A percentile compares a stretch with the other conserved stretches of the same genome.
Evolutionary conservation across 352 stramenopile species (phyloP).

Genomic region (Elongisporangium anandrum): DNA sequence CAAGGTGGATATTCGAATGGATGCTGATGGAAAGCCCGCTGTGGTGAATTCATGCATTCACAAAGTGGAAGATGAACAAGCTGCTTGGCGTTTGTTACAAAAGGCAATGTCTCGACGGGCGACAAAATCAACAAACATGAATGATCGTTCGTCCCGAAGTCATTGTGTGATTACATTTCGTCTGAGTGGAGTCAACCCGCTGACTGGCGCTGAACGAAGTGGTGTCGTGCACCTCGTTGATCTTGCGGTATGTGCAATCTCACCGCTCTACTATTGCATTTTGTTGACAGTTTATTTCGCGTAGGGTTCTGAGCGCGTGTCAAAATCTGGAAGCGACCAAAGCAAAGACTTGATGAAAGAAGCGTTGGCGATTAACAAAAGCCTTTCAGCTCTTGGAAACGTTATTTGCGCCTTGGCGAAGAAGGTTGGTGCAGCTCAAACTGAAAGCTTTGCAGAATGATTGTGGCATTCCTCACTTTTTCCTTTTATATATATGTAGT

Average conservation of each 20-base stretch:
- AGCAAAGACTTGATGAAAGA: constrained; percentile 82
- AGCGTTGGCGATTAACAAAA: constrained; percentile 86
- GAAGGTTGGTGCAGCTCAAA: constrained; percentile 46
- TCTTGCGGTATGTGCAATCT: constrained; percentile 46
- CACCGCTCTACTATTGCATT: constrained; percentile 3
- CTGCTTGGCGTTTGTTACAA: constrained; percentile 62
- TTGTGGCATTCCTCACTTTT: background rate
- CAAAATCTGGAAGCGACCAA: constrained; percentile 70
- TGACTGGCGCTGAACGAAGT: constrained; percentile 49
- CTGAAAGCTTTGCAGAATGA: background rate
- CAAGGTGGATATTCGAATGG: constrained; percentile 68
- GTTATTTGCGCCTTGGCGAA: constrained; percentile 80
- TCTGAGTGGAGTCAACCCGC: constrained; percentile 52
- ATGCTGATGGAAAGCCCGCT: constrained; percentile 58
- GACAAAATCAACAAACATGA: constrained; percentile 86
- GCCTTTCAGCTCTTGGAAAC: constrained; percentile 75
- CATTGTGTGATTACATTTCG: constrained; percentile 80
- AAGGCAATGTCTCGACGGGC: constrained; percentile 54
- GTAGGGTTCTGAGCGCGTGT: constrained; percentile 80
- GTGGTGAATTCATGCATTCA: constrained; percentile 66
- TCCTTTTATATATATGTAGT: constrained; percentile 18
- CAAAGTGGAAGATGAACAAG: constrained; percentile 43
- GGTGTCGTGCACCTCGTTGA: constrained; percentile 80
- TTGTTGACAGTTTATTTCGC: constrained; percentile 1
- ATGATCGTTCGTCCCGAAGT: constrained; percentile 78